Base-by-base conservation (phyloP, 495 filamentous ascomycete genomes). In the Neurospora sp. region DNA sequence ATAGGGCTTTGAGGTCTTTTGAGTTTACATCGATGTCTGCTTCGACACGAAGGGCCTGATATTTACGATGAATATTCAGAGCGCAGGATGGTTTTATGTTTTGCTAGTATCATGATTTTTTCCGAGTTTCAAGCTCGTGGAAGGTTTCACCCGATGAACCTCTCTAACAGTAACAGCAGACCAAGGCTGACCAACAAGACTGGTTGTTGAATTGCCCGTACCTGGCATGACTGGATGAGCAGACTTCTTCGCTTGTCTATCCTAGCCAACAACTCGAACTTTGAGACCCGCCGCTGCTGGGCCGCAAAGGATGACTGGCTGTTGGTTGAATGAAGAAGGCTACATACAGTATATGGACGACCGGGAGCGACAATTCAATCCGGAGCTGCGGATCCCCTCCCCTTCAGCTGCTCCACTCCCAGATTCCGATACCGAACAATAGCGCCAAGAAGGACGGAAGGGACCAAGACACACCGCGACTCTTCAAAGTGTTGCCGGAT, bases 301-400 rank as follows among this genome's bases (percentile, higher is more conserved):
- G n/a, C 23, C 49, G 49, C 23, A 60, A 31, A 60, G 49, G 12
- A 27, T 31, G 23, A 27, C 12, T 60, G 23, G 12, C 35, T 5
- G 46, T 27, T 27, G 46, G 20, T 54, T 14, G 39, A 37, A 14
- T 23, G 6, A 40, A 42, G 39, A n/a, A 37, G 54, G 23, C 11
- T 72, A n/a, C n/a, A n/a, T n/a, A n/a, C n/a, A n/a, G 54, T 75
- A 49, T 18, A 20, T 41, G 41, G 20, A 72, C 40, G 72, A 72
- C 18, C 18, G 42, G 18, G 71, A 71, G 27, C 9, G 70, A 54
- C 46, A 5, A 5, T 54, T 60, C 12, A 62, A 35, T 62, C 54
- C 54, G 54, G 27, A 18, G 54, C 54, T 35, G 27, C 54, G 27
- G 54, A 66, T 66, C 54, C 14, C 23, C 14, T n/a, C 54, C 27